These are phyloP conservation scores for Limonium bicolor DNA, from an alignment of 148 eudicot species.

Conservation along the genomic window DNA sequence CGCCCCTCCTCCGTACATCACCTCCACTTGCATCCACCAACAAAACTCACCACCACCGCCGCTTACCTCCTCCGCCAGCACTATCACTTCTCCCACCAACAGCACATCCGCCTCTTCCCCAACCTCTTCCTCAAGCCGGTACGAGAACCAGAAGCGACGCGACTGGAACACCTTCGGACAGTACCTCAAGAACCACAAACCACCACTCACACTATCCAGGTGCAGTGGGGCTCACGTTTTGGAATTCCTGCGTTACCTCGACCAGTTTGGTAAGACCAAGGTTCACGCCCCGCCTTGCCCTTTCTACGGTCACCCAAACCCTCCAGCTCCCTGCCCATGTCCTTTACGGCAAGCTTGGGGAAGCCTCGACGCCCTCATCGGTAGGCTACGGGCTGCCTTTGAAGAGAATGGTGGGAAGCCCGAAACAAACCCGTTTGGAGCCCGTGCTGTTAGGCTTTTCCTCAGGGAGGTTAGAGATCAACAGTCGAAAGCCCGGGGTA, in stretches of 20 bases:
- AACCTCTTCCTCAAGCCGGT: constrained; percentile 10
- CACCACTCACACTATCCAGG: constrained; percentile 23
- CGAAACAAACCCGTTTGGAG: constrained; percentile 40
- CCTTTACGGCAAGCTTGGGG: constrained; percentile 51
- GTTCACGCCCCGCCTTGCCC: constrained; percentile 36
- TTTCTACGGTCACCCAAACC: constrained; percentile 41
- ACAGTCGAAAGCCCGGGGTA: constrained; percentile 44
- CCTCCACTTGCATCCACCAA: no score
- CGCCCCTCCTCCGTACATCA: no score
- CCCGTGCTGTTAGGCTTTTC: constrained; percentile 36
- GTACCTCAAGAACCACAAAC: constrained; percentile 37
- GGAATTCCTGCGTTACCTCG: constrained; percentile 34
- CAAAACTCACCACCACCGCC: no score
- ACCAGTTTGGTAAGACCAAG: constrained; percentile 46
- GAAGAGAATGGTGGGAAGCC: constrained; percentile 40
- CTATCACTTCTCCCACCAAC: no score
- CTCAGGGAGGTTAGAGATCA: constrained; percentile 33
- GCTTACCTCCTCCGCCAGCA: no score
- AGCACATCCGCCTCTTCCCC: neutral
- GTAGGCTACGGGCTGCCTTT: constrained; percentile 35
- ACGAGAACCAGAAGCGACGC: constrained; percentile 37
- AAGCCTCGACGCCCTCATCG: constrained; percentile 34
- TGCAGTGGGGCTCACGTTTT: constrained; percentile 48
- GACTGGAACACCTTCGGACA: constrained; percentile 49
- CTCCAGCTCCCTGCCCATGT: constrained; percentile 45